These are phyloP conservation scores for Flaveria linearis DNA, from an alignment of 129 eudicot species.

Conservation along the genomic window DNA sequence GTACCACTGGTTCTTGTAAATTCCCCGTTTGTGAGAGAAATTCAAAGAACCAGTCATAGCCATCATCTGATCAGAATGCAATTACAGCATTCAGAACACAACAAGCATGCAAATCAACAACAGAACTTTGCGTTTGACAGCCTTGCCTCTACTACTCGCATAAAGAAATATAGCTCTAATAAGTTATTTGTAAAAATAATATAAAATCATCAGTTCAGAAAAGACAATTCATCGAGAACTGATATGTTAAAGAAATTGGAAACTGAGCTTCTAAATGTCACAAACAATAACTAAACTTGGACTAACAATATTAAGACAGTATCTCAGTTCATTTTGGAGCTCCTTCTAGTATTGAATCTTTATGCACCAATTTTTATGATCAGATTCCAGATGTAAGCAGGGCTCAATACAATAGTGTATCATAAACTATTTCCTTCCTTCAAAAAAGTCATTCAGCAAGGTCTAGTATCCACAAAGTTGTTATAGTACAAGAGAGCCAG, in stretches of 20 bases:
- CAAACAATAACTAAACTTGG: no score
- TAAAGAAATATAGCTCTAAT: not conserved
- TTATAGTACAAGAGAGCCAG: no score
- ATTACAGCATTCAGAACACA: conserved; percentile 29
- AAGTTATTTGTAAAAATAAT: not conserved
- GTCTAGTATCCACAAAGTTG: no score
- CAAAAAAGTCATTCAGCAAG: no score
- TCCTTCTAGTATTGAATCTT: not conserved
- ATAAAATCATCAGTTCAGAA: conserved; percentile 6
- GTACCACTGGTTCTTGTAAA: conserved; percentile 54
- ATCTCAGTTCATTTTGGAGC: not conserved
- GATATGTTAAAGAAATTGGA: not conserved
- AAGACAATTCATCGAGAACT: not conserved
- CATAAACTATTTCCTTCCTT: not conserved
- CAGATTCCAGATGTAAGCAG: not conserved
- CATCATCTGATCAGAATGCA: conserved; percentile 36
- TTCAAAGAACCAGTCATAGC: conserved; percentile 68
- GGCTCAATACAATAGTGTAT: not conserved
- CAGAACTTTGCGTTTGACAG: conserved; percentile 22
- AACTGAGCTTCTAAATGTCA: no score
- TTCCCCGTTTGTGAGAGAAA: conserved; percentile 55
- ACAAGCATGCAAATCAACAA: conserved; percentile 21
- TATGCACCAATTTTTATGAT: not conserved
- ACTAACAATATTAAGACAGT: not conserved
- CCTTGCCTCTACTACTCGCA: conserved; percentile 34